Percentiles rank a stretch among this genome's conserved stretches.
These are phyloP conservation scores for Aspergillus puulaauensis DNA, from an alignment of 2,329 filamentous ascomycete species.

Conservation along the genomic window DNA sequence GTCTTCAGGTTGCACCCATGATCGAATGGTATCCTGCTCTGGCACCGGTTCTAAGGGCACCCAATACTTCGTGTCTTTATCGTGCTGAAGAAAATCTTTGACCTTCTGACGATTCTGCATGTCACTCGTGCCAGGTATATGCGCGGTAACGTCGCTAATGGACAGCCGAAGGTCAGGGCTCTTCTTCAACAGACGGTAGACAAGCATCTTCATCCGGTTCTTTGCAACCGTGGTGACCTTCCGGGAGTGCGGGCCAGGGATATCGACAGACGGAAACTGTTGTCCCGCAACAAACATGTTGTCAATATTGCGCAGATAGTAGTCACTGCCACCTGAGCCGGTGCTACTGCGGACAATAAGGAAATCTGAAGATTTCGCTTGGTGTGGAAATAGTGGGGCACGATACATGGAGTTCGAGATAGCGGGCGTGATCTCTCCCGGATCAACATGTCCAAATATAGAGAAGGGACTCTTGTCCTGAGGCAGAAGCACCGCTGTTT, in stretches of 20 bases:
- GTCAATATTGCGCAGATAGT: constrained; percentile 85
- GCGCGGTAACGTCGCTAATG: constrained; percentile 82
- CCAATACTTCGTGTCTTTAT: constrained; percentile 87
- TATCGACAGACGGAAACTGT: constrained; percentile 85
- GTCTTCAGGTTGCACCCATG: constrained; percentile 93
- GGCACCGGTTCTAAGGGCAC: constrained; percentile 74
- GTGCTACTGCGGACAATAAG: constrained; percentile 80
- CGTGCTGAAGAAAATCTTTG: constrained; percentile 91
- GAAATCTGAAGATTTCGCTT: constrained; percentile 76
- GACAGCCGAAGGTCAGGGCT: constrained; percentile 68
- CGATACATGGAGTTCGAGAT: constrained; percentile 95
- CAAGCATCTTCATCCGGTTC: constrained; percentile 93
- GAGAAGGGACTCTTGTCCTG: constrained; percentile 96
- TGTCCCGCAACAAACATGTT: constrained; percentile 90
- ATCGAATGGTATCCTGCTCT: constrained; percentile 75
- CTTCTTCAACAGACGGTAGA: constrained; percentile 81
- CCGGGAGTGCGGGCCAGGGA: constrained; percentile 88
- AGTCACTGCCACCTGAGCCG: constrained; percentile 71
- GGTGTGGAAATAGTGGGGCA: constrained; percentile 88
- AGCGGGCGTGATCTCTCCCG: constrained; percentile 85
- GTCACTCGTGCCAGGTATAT: constrained; percentile 90
- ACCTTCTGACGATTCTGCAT: constrained; percentile 96
- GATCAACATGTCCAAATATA: constrained; percentile 88
- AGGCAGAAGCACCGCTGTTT: constrained; percentile 81
- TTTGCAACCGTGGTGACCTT: constrained; percentile 97